Evolutionary conservation across 768 basidiomycete species (phyloP).

Genomic region (Tephrocybe sp.): DNA sequence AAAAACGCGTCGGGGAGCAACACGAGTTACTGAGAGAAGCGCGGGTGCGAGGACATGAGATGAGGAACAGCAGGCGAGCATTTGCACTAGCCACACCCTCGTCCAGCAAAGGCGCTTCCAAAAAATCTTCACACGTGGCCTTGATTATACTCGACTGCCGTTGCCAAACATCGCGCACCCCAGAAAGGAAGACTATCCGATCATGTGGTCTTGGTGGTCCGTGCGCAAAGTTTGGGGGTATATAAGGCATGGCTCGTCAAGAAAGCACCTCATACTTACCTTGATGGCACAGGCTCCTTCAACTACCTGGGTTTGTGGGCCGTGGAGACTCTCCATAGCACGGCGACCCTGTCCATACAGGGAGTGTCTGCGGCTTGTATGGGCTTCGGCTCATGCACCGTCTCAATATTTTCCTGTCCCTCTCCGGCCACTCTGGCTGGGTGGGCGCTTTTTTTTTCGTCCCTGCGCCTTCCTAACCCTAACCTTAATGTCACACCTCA

Average conservation of each 20-base stretch:
- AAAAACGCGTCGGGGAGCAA: constrained; percentile 1
- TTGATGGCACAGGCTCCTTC: constrained; percentile 65
- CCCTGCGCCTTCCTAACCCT: constrained; percentile 31
- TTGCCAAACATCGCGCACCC: constrained; percentile 18
- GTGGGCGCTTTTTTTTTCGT: constrained; percentile 38
- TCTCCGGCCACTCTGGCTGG: constrained; percentile 52
- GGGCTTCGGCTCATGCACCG: constrained; percentile 65
- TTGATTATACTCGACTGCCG: neutral
- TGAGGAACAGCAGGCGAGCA: constrained; percentile 23
- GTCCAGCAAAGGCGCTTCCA: neutral
- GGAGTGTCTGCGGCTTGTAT: constrained; percentile 54
- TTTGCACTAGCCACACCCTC: constrained; percentile 15
- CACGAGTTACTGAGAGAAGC: constrained; percentile 18
- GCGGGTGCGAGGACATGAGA: constrained; percentile 18
- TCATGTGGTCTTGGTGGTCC: constrained; percentile 8
- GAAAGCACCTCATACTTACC: constrained; percentile 53
- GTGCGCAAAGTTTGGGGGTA: constrained; percentile 3
- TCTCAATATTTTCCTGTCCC: constrained; percentile 67
- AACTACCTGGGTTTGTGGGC: constrained; percentile 57
- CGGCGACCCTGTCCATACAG: constrained; percentile 72
- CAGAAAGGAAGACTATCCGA: neutral
- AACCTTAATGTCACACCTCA: constrained; percentile 27
- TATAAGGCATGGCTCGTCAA: neutral
- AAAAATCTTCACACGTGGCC: constrained; percentile 14
- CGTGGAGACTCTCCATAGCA: constrained; percentile 62